phyloP scores from a whole-genome alignment of 225 moss, liverwort and hornwort species.

The Antitrichia curtipendula region DNA sequence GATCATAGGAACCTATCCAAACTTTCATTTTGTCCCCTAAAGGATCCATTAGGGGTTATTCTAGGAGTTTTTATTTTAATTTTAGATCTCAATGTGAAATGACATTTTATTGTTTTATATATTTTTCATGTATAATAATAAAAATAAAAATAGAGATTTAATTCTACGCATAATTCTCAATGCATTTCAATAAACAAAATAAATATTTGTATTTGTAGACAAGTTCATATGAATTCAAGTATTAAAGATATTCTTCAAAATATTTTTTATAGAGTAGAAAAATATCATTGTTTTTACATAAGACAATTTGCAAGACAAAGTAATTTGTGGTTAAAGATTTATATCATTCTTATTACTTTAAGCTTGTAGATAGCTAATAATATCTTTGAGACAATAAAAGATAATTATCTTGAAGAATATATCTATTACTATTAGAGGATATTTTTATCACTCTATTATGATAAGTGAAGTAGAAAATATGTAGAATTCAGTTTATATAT shows the following conservation, averaged over 20 bases:
- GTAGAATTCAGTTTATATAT: fast-evolving
- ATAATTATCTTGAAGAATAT: not conserved
- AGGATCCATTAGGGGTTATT: fast-evolving
- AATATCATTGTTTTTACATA: not conserved
- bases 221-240: not conserved
- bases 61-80: fast-evolving
- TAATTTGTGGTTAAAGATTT: not conserved
- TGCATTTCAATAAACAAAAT: not conserved
- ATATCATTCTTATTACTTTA: too few species aligned
- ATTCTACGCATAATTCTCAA: too few species aligned
- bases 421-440: fast-evolving
- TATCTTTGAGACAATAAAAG: not conserved
- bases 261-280: not conserved
- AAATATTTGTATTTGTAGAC: not conserved
- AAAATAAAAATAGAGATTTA: too few species aligned
- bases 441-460: not conserved
- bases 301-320: not conserved
- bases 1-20: fast-evolving
- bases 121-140: too few species aligned
- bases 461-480: too few species aligned
- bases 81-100: not conserved
- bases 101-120: too few species aligned
- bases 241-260: not conserved
- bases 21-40: fast-evolving
- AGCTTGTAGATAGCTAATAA: fast-evolving